Conservation (phyloP, 768 basidiomycete genomes). For the Peribolospora kevripleyi region DNA sequence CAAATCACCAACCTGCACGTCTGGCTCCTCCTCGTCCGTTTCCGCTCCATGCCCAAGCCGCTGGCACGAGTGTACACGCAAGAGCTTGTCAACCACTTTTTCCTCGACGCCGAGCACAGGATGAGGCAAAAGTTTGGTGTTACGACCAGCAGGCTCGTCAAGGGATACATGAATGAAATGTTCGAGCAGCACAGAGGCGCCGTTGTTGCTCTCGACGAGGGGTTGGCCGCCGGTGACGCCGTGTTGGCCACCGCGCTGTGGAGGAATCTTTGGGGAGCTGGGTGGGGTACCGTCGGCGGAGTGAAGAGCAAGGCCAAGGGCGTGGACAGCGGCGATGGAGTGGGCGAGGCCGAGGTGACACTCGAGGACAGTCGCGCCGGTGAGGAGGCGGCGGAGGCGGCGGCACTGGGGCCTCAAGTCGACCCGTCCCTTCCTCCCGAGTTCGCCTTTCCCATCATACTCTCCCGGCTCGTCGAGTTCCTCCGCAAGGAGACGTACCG, state of each 20-base stretch:
- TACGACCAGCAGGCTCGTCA: conserved; percentile 33
- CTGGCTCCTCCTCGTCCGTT: conserved; percentile 67
- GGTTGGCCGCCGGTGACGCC: conserved; percentile 42
- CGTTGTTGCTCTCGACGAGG: conserved; percentile 44
- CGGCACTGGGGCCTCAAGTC: conserved; percentile 9
- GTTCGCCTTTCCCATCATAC: conserved; percentile 45
- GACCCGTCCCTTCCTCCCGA: conserved; percentile 31
- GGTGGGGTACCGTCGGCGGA: conserved; percentile 32
- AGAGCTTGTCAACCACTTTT: conserved; percentile 78
- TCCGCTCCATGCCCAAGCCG: conserved; percentile 50
- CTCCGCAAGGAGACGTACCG: conserved; percentile 45
- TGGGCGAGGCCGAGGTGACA: neutral
- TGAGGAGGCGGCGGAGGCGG: conserved; percentile 9
- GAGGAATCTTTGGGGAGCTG: conserved; percentile 69
- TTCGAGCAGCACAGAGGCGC: conserved; percentile 77
- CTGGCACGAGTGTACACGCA: conserved; percentile 48
- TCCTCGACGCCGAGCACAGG: conserved; percentile 75
- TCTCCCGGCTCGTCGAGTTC: conserved; percentile 45
- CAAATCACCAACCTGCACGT: conserved; percentile 76
- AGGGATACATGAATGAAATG: conserved; percentile 59
- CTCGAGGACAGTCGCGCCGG: neutral
- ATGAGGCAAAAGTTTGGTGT: conserved; percentile 57
- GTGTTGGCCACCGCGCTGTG: conserved; percentile 72
- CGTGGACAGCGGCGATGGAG: conserved; percentile 13
- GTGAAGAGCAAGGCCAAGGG: conserved; percentile 20